These are phyloP conservation scores for Anthracocystis panici-leucophaei DNA, from an alignment of 1,284 basidiomycete species.

Conservation along the genomic window DNA sequence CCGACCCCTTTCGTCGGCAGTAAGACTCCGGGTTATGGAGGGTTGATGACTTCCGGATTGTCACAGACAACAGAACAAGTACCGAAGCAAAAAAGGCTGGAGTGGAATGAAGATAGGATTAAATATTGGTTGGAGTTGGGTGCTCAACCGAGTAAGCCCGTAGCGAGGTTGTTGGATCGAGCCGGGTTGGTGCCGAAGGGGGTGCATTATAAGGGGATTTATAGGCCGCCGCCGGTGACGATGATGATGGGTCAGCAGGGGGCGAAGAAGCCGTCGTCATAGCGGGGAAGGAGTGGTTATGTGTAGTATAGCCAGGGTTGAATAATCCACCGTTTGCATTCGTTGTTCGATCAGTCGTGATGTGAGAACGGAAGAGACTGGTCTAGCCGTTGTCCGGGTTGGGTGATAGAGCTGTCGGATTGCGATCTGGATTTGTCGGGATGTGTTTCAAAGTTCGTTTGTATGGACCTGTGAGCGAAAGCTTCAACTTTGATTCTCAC, in stretches of 20 bases:
- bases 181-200: conserved; percentile 57
- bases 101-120: conserved; percentile 91
- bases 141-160: conserved; percentile 83
- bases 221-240: conserved; percentile 29
- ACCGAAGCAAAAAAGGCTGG: conserved; percentile 77
- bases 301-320: neutral
- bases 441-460: too few species aligned
- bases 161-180: conserved; percentile 81
- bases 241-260: neutral
- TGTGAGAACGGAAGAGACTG: too few species aligned
- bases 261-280: neutral
- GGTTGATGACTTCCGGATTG: conserved; percentile 57
- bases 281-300: neutral
- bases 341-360: too few species aligned
- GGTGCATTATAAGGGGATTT: conserved; percentile 62
- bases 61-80: conserved; percentile 3
- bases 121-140: conserved; percentile 88
- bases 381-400: too few species aligned
- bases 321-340: too few species aligned
- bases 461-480: too few species aligned
- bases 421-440: too few species aligned
- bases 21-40: conserved; percentile 36
- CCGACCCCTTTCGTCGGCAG: conserved; percentile 26
- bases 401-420: too few species aligned
- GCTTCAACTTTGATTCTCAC: too few species aligned